Conservation (phyloP, 2,329 filamentous ascomycete species). For the Tetracladium maxilliforme region DNA sequence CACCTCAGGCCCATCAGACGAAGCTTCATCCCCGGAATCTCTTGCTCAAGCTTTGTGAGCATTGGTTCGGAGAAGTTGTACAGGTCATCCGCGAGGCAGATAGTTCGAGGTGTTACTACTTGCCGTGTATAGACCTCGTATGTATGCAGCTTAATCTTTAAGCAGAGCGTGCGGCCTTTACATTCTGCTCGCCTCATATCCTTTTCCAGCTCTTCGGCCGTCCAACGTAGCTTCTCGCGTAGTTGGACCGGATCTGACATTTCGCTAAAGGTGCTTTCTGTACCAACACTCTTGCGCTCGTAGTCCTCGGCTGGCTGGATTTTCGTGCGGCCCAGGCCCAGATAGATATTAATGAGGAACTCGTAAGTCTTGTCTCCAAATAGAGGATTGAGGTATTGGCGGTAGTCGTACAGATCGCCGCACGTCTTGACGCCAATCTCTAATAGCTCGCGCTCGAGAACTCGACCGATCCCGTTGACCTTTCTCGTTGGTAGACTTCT, state of each 20-base stretch:
- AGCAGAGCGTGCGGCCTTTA: constrained; percentile 78
- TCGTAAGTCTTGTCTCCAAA: constrained; percentile 88
- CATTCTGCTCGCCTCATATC: constrained; percentile 68
- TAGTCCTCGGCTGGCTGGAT: constrained; percentile 80
- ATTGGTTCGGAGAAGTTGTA: constrained; percentile 74
- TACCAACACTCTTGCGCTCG: constrained; percentile 86
- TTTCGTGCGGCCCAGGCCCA: constrained; percentile 74
- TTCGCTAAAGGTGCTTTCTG: constrained; percentile 81
- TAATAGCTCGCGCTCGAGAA: constrained; percentile 80
- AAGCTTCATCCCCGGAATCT: constrained; percentile 64
- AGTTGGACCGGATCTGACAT: constrained; percentile 55
- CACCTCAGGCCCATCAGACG: constrained; percentile 81
- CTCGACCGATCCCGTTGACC: constrained; percentile 87
- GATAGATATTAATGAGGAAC: constrained; percentile 71
- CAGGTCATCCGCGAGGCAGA: constrained; percentile 64
- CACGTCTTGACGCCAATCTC: constrained; percentile 81
- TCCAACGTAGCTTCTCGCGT: constrained; percentile 63
- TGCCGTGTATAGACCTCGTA: constrained; percentile 87
- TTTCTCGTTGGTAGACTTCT: constrained; percentile 69
- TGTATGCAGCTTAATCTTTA: constrained; percentile 90
- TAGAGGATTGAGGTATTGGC: constrained; percentile 58
- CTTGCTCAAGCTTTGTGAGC: constrained; percentile 68
- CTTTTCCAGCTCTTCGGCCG: constrained; percentile 73
- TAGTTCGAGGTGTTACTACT: constrained; percentile 55
- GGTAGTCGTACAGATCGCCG: constrained; percentile 68